Evolutionary conservation across 2,329 filamentous ascomycete genomes (phyloP).

Genomic region (Tolypocladium capitatum): DNA sequence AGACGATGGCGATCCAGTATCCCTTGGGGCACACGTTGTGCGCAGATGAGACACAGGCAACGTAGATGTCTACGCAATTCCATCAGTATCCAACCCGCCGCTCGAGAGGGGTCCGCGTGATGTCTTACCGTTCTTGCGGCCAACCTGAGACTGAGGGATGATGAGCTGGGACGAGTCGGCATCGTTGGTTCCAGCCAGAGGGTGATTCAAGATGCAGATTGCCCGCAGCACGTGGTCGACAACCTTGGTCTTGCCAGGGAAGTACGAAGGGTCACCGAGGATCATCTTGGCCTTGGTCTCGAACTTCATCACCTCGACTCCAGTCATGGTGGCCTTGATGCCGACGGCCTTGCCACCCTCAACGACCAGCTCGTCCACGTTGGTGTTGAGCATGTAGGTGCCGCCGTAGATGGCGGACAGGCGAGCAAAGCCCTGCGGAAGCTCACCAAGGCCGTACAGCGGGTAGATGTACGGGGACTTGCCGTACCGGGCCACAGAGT

Average conservation of each 20-base stretch:
- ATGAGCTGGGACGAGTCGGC: slow-evolving; percentile 88
- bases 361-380: slow-evolving; percentile 78
- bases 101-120: background rate
- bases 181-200: slow-evolving; percentile 77
- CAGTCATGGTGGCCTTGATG: slow-evolving; percentile 95
- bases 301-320: slow-evolving; percentile 84
- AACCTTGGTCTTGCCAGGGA: slow-evolving; percentile 76
- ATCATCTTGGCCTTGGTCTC: slow-evolving; percentile 94
- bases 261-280: slow-evolving; percentile 92
- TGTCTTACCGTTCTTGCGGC: slow-evolving; percentile 80
- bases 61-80: slow-evolving; percentile 67
- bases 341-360: slow-evolving; percentile 77
- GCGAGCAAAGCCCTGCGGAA: slow-evolving; percentile 94
- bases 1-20: slow-evolving; percentile 97
- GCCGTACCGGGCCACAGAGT: slow-evolving; percentile 93
- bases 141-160: slow-evolving; percentile 94
- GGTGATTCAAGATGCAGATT: slow-evolving; percentile 95
- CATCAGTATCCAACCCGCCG: slow-evolving; percentile 3
- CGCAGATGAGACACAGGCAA: slow-evolving; percentile 85
- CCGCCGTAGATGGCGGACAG: slow-evolving; percentile 97
- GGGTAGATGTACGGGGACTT: slow-evolving; percentile 99
- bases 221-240: slow-evolving; percentile 86
- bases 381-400: slow-evolving; percentile 98
- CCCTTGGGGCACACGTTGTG: slow-evolving; percentile 99
- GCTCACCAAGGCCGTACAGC: slow-evolving; percentile 89